These are phyloP conservation scores for Vigna angularis DNA, from an alignment of 306 rosid species.

Conservation along the genomic window DNA sequence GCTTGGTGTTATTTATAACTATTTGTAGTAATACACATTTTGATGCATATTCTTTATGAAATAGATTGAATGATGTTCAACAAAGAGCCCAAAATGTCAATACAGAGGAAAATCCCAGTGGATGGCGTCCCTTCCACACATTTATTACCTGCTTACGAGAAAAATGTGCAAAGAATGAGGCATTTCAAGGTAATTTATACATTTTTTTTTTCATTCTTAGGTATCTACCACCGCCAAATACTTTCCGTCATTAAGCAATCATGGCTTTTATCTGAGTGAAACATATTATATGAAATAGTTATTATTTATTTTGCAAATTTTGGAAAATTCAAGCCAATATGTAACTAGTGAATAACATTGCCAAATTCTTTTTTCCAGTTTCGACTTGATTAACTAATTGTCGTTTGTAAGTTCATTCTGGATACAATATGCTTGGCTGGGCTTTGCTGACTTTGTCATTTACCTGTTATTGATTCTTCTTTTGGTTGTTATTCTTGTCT, in stretches of 20 bases:
- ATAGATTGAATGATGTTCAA: slow-evolving; percentile 78
- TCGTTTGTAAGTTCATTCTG: not conserved
- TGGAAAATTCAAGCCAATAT: slow-evolving; percentile 4
- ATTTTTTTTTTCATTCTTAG: not conserved
- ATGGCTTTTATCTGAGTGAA: slow-evolving; percentile 17
- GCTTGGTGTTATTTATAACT: slow-evolving; percentile 35
- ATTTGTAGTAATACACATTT: slow-evolving; percentile 33
- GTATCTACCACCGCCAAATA: not conserved
- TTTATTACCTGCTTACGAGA: slow-evolving; percentile 75
- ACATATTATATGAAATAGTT: slow-evolving; percentile 12
- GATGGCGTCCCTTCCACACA: slow-evolving; percentile 88
- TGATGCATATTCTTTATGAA: slow-evolving; percentile 43
- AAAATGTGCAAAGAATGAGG: slow-evolving; percentile 84
- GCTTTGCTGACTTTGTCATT: not conserved
- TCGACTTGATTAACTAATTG: slow-evolving; percentile 3
- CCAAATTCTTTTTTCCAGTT: not conserved
- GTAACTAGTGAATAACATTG: slow-evolving; percentile 1
- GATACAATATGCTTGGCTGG: not conserved
- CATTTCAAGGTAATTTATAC: slow-evolving; percentile 64
- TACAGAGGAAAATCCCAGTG: slow-evolving; percentile 95
- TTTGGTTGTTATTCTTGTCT: not conserved
- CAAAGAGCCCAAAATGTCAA: slow-evolving; percentile 72
- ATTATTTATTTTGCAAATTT: not conserved
- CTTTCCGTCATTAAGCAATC: slow-evolving; percentile 23
- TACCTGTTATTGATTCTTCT: not conserved